Evolutionary conservation across 805 yeast genomes (phyloP), one percentile per base, ranked within the genome.

Genomic region (Grigorovia transvaalensis): DNA sequence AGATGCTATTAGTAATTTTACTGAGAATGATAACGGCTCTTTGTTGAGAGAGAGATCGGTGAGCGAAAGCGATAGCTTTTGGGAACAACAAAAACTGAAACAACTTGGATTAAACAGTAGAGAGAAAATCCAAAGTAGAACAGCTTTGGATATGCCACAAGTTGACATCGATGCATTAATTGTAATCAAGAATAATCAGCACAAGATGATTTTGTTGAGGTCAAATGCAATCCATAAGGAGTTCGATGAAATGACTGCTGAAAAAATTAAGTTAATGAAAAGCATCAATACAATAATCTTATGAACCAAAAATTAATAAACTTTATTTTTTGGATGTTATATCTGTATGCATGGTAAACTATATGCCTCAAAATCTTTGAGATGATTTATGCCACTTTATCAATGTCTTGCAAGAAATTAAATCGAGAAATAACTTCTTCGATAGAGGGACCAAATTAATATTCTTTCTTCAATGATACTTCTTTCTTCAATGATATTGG

Each of bases 401-500:
- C 3, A 23, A 6, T 23, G 27, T 6, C 27, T 23, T 23, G 6
- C 27, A 23, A n/a, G n/a, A n/a, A 23, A 23, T 23, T 23, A 23
- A 23, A 23, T 3, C 3, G 27, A 23, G 6, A 23, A 23, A 23
- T 23, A 23, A 6, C 27, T 23, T 23, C 15, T 33, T 33, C 11
- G 9, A 33, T 33, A 33, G 38, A 33, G 15, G 9, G 11, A 33
- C 4, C 15, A 11, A 33, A 5, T 33, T 33, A 33, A 13, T 33
- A 8, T 9, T 33, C 38, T 33, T 33, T 33, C 15, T 38, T 38
- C 15, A 52, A 38, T 15, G 55, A 65, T 17, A 56, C 48, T 4
- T 33, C 38, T 33, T 33, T 33, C 15, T 38, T 38, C 15, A 52
- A 38, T 15, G 55, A 65, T 17, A 56, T 49, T 4, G 68, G 66